Conservation (phyloP, 768 basidiomycete genomes). For the Boletus vinaceobasis region DNA sequence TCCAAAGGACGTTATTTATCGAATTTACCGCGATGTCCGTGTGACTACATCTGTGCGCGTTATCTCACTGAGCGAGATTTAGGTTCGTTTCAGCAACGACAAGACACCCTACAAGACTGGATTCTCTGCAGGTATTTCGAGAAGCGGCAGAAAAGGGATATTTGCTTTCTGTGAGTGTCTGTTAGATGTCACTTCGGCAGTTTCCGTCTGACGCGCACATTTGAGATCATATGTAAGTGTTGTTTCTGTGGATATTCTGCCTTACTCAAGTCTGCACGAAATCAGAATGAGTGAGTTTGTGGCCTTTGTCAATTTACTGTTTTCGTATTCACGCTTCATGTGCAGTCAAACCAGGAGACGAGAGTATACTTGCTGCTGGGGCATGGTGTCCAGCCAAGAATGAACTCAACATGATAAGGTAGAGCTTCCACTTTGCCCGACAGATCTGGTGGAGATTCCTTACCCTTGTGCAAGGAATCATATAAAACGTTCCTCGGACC, state of each 20-base stretch:
- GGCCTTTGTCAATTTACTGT: neutral
- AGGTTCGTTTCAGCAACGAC: slow-evolving; percentile 89
- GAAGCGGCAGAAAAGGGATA: slow-evolving; percentile 86
- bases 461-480: slow-evolving; percentile 44
- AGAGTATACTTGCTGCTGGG: slow-evolving; percentile 76
- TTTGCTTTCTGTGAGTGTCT: slow-evolving; percentile 76
- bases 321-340: slow-evolving; percentile 5
- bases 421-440: slow-evolving; percentile 2
- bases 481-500: slow-evolving; percentile 56
- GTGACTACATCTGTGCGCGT: neutral
- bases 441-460: neutral
- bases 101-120: slow-evolving; percentile 93
- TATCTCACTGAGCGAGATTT: slow-evolving; percentile 3
- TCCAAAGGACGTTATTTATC: slow-evolving; percentile 85
- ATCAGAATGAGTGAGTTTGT: slow-evolving; percentile 22
- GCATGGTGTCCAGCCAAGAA: slow-evolving; percentile 76
- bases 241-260: neutral
- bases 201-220: slow-evolving; percentile 6
- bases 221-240: slow-evolving; percentile 24
- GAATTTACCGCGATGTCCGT: slow-evolving; percentile 85
- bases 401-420: slow-evolving; percentile 77
- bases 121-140: slow-evolving; percentile 80
- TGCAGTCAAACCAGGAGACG: slow-evolving; percentile 61
- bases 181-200: neutral
- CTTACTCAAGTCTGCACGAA: neutral